Conservation (phyloP, 2,329 filamentous ascomycete species). For the Fusarium burgessii region DNA sequence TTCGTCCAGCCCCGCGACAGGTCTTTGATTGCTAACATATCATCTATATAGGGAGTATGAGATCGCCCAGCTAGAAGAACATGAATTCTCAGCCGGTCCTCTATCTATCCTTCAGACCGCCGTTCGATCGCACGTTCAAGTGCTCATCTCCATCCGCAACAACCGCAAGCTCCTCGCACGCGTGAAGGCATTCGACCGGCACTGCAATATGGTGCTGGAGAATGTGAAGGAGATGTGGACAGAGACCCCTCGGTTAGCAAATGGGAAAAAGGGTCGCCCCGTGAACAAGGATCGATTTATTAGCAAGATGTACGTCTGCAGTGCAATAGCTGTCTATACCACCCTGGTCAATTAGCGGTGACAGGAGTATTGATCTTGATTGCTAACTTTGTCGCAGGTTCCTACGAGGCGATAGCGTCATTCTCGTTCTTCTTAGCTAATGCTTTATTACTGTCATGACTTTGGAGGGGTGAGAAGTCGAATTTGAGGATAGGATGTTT, state of each 20-base stretch:
- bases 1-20: conserved; percentile 29
- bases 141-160: conserved; percentile 97
- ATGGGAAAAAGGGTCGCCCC: conserved; percentile 87
- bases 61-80: conserved; percentile 76
- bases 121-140: conserved; percentile 92
- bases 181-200: conserved; percentile 97
- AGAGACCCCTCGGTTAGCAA: conserved; percentile 84
- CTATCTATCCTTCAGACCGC: conserved; percentile 96
- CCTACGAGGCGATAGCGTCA: conserved; percentile 87
- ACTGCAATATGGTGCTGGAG: conserved; percentile 99
- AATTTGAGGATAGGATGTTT: conserved; percentile 45
- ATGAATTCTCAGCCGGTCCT: conserved; percentile 66
- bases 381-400: conserved; percentile 69
- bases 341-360: conserved; percentile 21
- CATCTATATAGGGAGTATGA: conserved; percentile 81
- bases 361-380: neutral
- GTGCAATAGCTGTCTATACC: neutral
- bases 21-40: conserved; percentile 32
- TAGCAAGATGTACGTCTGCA: conserved; percentile 86
- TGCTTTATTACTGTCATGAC: conserved; percentile 27
- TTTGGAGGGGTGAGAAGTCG: conserved; percentile 35
- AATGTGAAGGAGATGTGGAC: conserved; percentile 99
- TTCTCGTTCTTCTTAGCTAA: conserved; percentile 84
- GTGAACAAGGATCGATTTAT: conserved; percentile 99
- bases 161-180: conserved; percentile 97